Evolutionary conservation across 2,329 filamentous ascomycete genomes (phyloP), one percentile per base, ranked within the genome.

Genomic region (Ambrosiella cleistominuta): DNA sequence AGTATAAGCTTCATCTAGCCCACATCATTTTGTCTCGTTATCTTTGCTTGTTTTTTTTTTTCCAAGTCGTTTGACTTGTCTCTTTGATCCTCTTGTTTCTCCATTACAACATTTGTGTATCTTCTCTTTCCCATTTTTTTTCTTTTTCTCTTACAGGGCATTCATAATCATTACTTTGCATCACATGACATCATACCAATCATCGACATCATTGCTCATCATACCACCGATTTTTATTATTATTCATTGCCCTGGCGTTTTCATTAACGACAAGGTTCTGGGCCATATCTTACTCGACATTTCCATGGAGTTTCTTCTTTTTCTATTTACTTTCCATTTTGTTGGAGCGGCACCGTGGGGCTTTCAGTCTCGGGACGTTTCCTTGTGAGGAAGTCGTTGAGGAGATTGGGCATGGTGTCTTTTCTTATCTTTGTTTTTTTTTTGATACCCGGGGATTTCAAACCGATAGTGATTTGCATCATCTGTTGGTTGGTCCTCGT

Each of bases 91-190:
- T 27, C 27, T 27, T 27, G 4, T 27, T 27, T 42, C 11, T n/a
- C 40, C n/a, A n/a, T 42, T 11, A 11, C 40, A 11, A 42, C 40
- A 11, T 3, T 12, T 42, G 11, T 42, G 12, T 19, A 19, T 49
- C 15, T n/a, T 15, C 15, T 9, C 11, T 51, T 51, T 51, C 47
- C 19, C 35, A 35, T 51, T 12, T 51, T 51, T 35, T 51, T 51
- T 51, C 27, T 49, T 49, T n/a, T 19, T 55, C 15, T 49, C 15
- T 51, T 35, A 27, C 8, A 27, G 47, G 19, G 19, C 47, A 51
- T 51, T 51, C 27, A 51, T 51, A 8, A 38, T 56, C 27, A 40
- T 56, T 49, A 40, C 17, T 51, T 39, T 52, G 35, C 54, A 56
- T 56, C 45, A 39, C 17, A 54, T 13, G n/a, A 54, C 38, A 45